These are phyloP conservation scores for Sporothrix euskadiensis DNA, from an alignment of 2,329 filamentous ascomycete species.

Conservation along the genomic window DNA sequence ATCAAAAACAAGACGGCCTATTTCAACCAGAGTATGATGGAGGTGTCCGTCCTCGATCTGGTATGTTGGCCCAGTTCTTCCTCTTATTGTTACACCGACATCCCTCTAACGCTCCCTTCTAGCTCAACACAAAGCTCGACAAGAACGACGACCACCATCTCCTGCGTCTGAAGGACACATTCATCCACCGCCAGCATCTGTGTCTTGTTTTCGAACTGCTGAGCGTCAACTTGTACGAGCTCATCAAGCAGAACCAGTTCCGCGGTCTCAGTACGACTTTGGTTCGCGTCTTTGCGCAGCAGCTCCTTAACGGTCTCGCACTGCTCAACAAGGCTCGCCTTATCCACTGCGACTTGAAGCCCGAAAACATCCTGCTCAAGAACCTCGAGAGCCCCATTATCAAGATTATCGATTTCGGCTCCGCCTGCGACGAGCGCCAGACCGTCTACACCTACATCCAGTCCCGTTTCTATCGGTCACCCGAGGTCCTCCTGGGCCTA, in stretches of 20 bases:
- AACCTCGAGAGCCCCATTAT: conserved; percentile 99
- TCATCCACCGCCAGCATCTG: conserved; percentile 95
- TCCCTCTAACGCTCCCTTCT: neutral
- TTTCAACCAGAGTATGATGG: conserved; percentile 99
- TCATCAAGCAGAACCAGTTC: conserved; percentile 99
- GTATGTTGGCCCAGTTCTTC: conserved; percentile 51
- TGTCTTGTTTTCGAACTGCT: conserved; percentile 95
- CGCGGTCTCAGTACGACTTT: conserved; percentile 93
- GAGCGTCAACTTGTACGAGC: conserved; percentile 95
- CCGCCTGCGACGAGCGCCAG: conserved; percentile 95
- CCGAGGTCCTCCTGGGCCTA: conserved; percentile 90
- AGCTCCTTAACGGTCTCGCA: conserved; percentile 87
- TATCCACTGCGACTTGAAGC: conserved; percentile 97
- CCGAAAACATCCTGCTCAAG: conserved; percentile 95
- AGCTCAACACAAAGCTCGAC: conserved; percentile 98
- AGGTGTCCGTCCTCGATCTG: conserved; percentile 94
- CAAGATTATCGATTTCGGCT: conserved; percentile 99
- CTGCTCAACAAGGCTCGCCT: conserved; percentile 93
- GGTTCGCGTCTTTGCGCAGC: conserved; percentile 95
- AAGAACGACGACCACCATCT: conserved; percentile 99
- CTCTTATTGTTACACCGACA: too few species aligned
- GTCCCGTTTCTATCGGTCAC: conserved; percentile 95
- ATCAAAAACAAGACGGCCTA: conserved; percentile 99
- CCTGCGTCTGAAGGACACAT: conserved; percentile 91
- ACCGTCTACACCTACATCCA: conserved; percentile 99